Percentiles rank a stretch among this genome's conserved stretches.
Conservation (phyloP, 2,329 filamentous ascomycete genomes). For the Trichoderma semiorbis region DNA sequence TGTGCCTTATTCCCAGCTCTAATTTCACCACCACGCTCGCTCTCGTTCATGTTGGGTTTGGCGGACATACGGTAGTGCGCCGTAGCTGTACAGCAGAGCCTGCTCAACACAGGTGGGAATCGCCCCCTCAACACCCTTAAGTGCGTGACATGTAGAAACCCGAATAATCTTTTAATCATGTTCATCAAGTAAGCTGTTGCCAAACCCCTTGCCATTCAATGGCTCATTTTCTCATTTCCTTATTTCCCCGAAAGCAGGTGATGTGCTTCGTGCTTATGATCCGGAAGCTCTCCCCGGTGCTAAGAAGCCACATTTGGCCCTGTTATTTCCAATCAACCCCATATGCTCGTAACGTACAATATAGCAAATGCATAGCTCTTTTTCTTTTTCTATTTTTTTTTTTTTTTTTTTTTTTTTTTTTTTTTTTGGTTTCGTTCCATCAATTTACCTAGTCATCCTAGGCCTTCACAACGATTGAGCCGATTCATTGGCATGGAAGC, state of each 20-base stretch:
- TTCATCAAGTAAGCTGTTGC: neutral
- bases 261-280: conserved; percentile 22
- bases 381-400: neutral
- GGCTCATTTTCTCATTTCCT: neutral
- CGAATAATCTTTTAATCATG: neutral
- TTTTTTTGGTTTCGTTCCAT: neutral
- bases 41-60: neutral
- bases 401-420: no score
- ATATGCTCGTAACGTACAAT: neutral
- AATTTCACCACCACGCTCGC: conserved; percentile 2
- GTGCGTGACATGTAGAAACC: neutral
- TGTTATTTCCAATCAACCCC: neutral
- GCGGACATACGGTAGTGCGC: neutral
- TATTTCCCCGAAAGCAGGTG: neutral
- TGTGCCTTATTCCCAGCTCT: conserved; percentile 9
- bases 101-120: neutral
- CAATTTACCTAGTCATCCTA: neutral
- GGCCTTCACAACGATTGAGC: conserved; percentile 29
- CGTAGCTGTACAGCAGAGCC: neutral
- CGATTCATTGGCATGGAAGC: conserved; percentile 62
- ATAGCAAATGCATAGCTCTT: neutral
- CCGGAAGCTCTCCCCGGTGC: neutral
- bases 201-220: neutral
- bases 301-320: neutral
- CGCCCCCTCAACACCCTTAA: neutral